Evolutionary conservation across 164 flowering plant species (phyloP).

Genomic region (Pachysandra terminalis): DNA sequence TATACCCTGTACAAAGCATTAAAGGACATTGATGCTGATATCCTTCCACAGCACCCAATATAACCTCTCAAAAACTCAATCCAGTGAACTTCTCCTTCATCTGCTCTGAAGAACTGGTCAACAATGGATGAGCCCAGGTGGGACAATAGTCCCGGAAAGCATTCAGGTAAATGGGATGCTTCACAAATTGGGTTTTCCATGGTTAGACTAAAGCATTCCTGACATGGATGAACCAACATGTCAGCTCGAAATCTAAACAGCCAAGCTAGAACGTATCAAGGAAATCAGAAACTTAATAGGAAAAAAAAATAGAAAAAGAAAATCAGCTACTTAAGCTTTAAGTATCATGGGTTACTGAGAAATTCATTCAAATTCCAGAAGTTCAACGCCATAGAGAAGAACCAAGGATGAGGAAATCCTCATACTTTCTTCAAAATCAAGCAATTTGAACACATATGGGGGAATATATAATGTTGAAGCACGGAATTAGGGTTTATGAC

Average conservation of each 20-base stretch:
- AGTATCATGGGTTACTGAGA: too few relatives aligned
- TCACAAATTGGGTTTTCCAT: conserved; percentile 24
- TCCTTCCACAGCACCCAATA: conserved; percentile 61
- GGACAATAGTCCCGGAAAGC: conserved; percentile 43
- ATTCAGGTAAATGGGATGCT: conserved; percentile 28
- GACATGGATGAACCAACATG: conserved; percentile 10
- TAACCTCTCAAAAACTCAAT: conserved; percentile 76
- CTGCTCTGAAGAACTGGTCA: conserved; percentile 55
- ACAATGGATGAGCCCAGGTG: conserved; percentile 57
- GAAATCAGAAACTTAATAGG: too few relatives aligned
- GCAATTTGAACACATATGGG: too few relatives aligned
- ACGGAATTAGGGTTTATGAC: background rate
- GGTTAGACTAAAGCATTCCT: conserved; percentile 54
- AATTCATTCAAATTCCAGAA: too few relatives aligned
- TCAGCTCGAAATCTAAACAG: background rate
- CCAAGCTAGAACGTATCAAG: too few relatives aligned
- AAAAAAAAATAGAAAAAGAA: too few relatives aligned
- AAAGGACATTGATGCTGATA: conserved; percentile 45
- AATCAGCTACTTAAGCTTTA: too few relatives aligned
- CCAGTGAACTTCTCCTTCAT: conserved; percentile 65
- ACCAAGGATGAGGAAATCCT: too few relatives aligned
- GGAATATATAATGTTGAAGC: too few relatives aligned
- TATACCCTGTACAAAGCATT: conserved; percentile 52
- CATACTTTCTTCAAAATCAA: too few relatives aligned
- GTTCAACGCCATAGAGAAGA: too few relatives aligned